Base-by-base conservation (phyloP, 352 stramenopile species). In the Globisporangium viniferum region DNA sequence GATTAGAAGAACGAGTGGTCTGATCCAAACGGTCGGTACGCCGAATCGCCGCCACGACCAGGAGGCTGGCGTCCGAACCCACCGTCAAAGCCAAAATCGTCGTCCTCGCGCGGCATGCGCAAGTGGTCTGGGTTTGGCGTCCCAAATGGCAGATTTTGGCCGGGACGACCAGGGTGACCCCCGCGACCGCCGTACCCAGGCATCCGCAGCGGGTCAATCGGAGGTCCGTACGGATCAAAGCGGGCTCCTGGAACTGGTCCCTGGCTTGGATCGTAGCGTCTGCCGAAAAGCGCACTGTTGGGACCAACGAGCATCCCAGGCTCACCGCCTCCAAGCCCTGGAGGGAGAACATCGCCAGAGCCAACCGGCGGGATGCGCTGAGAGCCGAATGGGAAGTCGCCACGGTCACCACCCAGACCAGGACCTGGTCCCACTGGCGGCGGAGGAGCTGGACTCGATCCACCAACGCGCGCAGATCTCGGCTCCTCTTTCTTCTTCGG, bases 181-280 rank as follows among this genome's bases (percentile, higher is more conserved):
- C 53, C 54, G 12, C 36, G 31, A 9, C 55, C 55, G 22, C 76
- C 72, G 31, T 82, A 76, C 5, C 86, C 80, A 63, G 64, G 77
- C 22, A 79, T 74, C 12, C 79, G 79, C 36, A 88, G 67, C 22
- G 84, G 83, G 36, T 90, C 79, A 6, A 79, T 79, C 0, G 79
- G 72, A 9, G 88, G 88, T 9, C 88, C 88, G 53, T 83, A 96
- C n/a, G 88, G 88, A 68, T 96, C 88, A 53, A 96, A 96, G 2
- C 88, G 86, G 48, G 88, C 81, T 0, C 86, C 86, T 64, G 86
- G 88, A 4, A 94, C 77, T 10, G 86, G 81, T 35, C 86, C 88
- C 20, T 67, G 62, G 2, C 71, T 82, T 22, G 86, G 80, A 69
- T 92, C 80, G 10, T 77, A 73, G 20, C 78, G 85, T 33, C 72